Conservation (phyloP, 129 eudicot species). For the Flaveria robusta region DNA sequence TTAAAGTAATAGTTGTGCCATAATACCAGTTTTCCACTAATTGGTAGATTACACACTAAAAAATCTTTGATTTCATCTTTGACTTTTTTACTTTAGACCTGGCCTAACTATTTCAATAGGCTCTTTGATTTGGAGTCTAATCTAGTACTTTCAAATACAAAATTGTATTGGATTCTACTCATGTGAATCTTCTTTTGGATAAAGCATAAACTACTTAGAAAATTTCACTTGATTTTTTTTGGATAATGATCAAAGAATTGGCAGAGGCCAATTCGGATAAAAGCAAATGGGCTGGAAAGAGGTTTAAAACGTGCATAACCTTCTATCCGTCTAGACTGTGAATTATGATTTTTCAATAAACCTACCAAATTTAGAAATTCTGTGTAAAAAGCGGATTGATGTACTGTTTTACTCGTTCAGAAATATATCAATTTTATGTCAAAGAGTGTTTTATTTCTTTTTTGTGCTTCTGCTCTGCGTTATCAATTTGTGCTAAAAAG, state of each 20-base stretch:
- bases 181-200: neutral
- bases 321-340: neutral
- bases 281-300: neutral
- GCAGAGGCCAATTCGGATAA: neutral
- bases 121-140: neutral
- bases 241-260: neutral
- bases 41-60: constrained; percentile 35
- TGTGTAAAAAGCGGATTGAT: too few species aligned
- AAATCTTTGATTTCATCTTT: constrained; percentile 28
- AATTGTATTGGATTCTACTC: neutral
- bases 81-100: constrained; percentile 14
- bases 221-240: neutral
- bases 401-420: neutral
- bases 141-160: neutral
- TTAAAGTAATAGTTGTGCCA: constrained; percentile 28
- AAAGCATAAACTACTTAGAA: neutral
- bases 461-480: neutral
- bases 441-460: neutral
- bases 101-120: constrained; percentile 23
- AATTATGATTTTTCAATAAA: neutral
- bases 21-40: constrained; percentile 38
- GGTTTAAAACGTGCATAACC: neutral
- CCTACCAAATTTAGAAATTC: neutral
- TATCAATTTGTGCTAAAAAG: neutral
- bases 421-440: too few species aligned